Evolutionary conservation across 2,329 filamentous ascomycete genomes (phyloP).

Genomic region (Botrytis tulipae): DNA sequence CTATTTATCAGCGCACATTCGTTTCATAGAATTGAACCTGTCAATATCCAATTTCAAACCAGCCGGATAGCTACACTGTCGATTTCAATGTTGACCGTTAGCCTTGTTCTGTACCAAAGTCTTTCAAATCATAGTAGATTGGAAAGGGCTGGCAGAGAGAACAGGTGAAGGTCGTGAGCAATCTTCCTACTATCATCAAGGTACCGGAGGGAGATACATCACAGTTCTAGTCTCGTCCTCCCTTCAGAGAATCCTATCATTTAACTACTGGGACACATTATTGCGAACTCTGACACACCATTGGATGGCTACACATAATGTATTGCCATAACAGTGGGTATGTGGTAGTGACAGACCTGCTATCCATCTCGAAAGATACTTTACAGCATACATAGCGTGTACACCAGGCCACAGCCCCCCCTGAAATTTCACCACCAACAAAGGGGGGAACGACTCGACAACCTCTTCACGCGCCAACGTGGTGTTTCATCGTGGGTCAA

Average conservation of each 20-base stretch:
- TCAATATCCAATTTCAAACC: too few relatives aligned
- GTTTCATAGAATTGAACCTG: neutral
- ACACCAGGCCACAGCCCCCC: rapidly evolving
- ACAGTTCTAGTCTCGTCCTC: neutral
- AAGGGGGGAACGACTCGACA: too few relatives aligned
- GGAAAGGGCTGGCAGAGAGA: neutral
- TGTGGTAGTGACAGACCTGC: neutral
- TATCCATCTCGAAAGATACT: neutral
- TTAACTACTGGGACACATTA: neutral
- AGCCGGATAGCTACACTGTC: neutral
- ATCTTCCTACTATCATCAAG: neutral
- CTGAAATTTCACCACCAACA: neutral
- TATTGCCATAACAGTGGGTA: neutral
- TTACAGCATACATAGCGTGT: too few relatives aligned
- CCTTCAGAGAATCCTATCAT: rapidly evolving
- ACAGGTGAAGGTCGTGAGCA: neutral
- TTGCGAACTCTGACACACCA: neutral
- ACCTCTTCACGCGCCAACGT: neutral
- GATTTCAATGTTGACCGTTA: neutral
- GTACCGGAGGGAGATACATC: neutral
- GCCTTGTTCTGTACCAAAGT: neutral
- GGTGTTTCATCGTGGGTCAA: neutral
- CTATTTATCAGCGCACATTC: too few relatives aligned
- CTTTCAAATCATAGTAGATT: too few relatives aligned
- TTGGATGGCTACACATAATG: neutral